Evolutionary conservation across 2,329 filamentous ascomycete genomes (phyloP).

Genomic region (Epichloe hybrida): DNA sequence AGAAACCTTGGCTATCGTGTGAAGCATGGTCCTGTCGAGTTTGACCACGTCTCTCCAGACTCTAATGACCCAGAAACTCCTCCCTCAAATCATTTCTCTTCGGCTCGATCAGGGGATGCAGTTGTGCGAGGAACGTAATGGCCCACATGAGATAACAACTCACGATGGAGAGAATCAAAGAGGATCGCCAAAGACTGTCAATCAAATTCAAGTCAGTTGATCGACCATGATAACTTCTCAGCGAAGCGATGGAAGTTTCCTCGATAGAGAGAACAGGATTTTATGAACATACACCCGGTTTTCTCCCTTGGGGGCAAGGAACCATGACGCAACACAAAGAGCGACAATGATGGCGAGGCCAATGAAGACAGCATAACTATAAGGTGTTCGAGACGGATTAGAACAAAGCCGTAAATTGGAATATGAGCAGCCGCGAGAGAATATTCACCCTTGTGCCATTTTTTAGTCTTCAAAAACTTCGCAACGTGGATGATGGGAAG

Average conservation of each 20-base stretch:
- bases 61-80: constrained; percentile 31
- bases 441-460: constrained; percentile 6
- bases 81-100: constrained; percentile 54
- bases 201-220: not conserved
- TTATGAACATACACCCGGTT: constrained; percentile 68
- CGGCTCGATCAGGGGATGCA: constrained; percentile 81
- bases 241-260: not conserved
- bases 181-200: constrained; percentile 81
- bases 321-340: constrained; percentile 67
- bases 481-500: not conserved
- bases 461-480: not conserved
- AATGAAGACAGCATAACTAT: constrained; percentile 78
- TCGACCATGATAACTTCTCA: not conserved
- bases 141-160: constrained; percentile 99
- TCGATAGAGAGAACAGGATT: not conserved
- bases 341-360: constrained; percentile 70
- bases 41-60: not conserved
- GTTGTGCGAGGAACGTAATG: constrained; percentile 88
- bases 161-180: constrained; percentile 75
- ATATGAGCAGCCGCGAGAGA: not conserved
- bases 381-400: not conserved
- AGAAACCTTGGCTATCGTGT: not conserved
- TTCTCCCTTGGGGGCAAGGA: constrained; percentile 86
- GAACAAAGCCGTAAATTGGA: not conserved
- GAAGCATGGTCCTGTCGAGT: not conserved